These are phyloP conservation scores for Thalassiosira hispida DNA, from an alignment of 352 stramenopile species.

Conservation along the genomic window DNA sequence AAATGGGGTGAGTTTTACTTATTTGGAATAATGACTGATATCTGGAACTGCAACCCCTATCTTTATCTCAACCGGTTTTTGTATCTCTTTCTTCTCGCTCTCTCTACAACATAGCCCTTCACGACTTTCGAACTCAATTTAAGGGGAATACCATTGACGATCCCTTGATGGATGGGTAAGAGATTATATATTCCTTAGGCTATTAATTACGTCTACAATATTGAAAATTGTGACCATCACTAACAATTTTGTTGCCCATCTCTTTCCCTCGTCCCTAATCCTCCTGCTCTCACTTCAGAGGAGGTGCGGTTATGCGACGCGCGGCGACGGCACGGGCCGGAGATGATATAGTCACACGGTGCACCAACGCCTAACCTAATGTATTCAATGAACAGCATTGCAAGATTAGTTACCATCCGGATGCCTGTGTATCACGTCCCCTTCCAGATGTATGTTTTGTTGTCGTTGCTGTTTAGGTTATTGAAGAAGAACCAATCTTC, in stretches of 20 bases:
- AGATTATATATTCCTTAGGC: not conserved
- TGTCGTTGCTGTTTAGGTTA: not conserved
- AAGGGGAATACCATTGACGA: conserved; percentile 33
- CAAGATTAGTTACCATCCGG: conserved; percentile 35
- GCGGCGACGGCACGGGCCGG: conserved; percentile 24
- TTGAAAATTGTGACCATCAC: too few species aligned
- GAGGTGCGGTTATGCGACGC: conserved; percentile 30
- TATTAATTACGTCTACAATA: not conserved
- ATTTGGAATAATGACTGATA: too few species aligned
- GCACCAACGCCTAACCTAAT: conserved; percentile 35
- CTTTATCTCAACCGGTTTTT: too few species aligned
- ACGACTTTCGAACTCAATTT: conserved; percentile 51
- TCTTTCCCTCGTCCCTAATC: not conserved
- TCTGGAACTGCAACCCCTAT: too few species aligned
- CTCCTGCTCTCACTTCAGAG: conserved; percentile 6
- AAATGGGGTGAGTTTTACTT: too few species aligned
- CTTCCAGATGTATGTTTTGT: not conserved
- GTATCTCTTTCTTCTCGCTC: too few species aligned
- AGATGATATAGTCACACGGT: conserved; percentile 40
- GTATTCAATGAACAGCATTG: conserved; percentile 51
- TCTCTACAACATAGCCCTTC: too few species aligned
- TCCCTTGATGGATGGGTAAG: conserved; percentile 24
- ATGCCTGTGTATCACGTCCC: conserved; percentile 31
- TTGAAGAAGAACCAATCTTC: too few species aligned
- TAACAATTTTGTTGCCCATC: not conserved